Conservation (phyloP, 2,329 filamentous ascomycete genomes). For the Orbilia oligospora region DNA sequence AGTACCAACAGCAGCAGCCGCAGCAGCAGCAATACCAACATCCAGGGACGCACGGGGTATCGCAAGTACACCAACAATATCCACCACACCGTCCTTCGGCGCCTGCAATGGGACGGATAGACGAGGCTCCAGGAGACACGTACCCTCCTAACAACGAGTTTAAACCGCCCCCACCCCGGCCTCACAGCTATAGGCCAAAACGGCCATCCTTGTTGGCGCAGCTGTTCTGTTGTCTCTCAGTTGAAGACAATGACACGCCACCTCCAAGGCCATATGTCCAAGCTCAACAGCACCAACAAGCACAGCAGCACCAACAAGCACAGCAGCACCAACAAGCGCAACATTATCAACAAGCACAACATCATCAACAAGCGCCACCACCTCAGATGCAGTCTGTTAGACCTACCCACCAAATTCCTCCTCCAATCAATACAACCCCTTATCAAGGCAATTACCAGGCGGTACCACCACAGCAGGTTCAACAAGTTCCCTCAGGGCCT, state of each 20-base stretch:
- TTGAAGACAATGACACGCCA: conserved; percentile 39
- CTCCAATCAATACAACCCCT: conserved; percentile 31
- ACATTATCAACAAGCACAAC: not conserved
- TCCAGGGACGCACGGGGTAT: conserved; percentile 3
- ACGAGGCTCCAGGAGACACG: conserved; percentile 43
- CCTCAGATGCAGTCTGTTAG: conserved; percentile 50
- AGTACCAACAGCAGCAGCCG: not conserved
- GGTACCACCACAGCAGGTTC: conserved; percentile 16
- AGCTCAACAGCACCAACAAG: conserved; percentile 19
- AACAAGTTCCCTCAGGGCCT: conserved; percentile 2
- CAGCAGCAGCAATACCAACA: conserved; percentile 8
- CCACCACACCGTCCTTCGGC: conserved; percentile 20
- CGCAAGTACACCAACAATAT: conserved; percentile 21
- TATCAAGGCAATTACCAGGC: conserved; percentile 32
- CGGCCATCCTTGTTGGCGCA: conserved; percentile 42
- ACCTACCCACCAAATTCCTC: conserved; percentile 22
- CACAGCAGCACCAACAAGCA: not conserved
- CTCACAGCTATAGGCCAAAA: conserved; percentile 25
- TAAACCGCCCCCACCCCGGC: conserved; percentile 40
- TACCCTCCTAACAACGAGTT: conserved; percentile 49
- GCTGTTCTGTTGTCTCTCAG: conserved; percentile 48
- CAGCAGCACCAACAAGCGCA: conserved; percentile 18
- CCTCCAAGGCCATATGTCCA: conserved; percentile 34
- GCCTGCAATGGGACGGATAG: conserved; percentile 44
- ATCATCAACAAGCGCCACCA: not conserved